Conservation (phyloP, 1,284 basidiomycete species). For the Cystobasidiaceae sp. region DNA sequence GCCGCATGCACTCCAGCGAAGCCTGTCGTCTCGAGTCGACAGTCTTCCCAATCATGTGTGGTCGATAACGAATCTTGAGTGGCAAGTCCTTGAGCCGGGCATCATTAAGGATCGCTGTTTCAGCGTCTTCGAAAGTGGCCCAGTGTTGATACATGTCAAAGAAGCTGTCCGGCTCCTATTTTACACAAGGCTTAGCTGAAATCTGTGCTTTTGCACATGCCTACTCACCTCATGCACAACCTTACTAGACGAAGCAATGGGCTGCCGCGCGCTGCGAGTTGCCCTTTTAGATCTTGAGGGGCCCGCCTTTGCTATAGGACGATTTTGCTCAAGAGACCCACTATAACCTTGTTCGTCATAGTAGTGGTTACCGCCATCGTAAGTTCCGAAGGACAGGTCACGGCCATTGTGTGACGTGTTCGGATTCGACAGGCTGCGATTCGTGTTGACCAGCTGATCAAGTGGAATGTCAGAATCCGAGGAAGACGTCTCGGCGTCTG, state of each 20-base stretch:
- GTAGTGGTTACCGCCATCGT: no score
- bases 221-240: no score
- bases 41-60: not conserved
- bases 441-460: not conserved
- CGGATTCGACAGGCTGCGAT: not conserved
- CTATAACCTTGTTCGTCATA: no score
- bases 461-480: constrained; percentile 7
- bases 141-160: constrained; percentile 27
- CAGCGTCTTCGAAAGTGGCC: constrained; percentile 21
- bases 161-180: not conserved
- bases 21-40: not conserved
- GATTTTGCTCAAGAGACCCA: no score
- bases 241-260: no score
- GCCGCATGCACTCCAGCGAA: constrained; percentile 13
- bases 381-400: no score
- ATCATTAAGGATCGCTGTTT: constrained; percentile 9
- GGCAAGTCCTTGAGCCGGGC: not conserved
- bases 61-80: constrained; percentile 16
- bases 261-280: no score
- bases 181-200: no score
- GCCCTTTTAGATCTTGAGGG: no score
- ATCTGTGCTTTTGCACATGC: no score
- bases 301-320: no score
- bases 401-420: not conserved
- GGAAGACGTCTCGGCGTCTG: not conserved